A percentile compares a stretch with the other conserved stretches of the same genome.
These are phyloP conservation scores for Diospyros lotus DNA, from an alignment of 148 eudicot genomes.

Conservation along the genomic window DNA sequence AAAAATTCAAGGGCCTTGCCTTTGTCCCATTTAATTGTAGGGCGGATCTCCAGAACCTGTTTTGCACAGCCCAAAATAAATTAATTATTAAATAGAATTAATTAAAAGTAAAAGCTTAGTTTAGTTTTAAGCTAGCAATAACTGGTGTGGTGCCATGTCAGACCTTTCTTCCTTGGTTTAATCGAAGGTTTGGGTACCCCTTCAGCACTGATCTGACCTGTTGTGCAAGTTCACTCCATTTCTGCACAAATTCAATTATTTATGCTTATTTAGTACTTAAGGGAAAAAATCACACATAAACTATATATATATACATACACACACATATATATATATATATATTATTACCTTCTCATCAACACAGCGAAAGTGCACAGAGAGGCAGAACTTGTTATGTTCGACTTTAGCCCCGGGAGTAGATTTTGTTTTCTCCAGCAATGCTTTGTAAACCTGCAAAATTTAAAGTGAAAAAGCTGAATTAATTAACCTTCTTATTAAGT, in stretches of 20 bases:
- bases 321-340: neutral
- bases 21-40: constrained; percentile 94
- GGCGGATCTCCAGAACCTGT: constrained; percentile 92
- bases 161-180: constrained; percentile 87
- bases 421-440: constrained; percentile 54
- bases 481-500: too few species aligned
- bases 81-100: constrained; percentile 3
- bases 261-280: too few species aligned
- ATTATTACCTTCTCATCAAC: constrained; percentile 78
- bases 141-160: constrained; percentile 10
- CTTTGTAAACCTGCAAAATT: constrained; percentile 50
- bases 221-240: constrained; percentile 71
- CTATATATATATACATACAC: too few species aligned
- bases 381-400: constrained; percentile 85
- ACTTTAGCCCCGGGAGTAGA: constrained; percentile 64
- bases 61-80: neutral
- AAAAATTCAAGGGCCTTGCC: constrained; percentile 95
- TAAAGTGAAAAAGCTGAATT: too few species aligned
- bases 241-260: constrained; percentile 30
- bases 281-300: too few species aligned
- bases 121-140: neutral
- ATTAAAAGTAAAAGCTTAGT: neutral
- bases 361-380: constrained; percentile 87
- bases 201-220: constrained; percentile 64
- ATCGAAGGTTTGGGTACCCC: constrained; percentile 70